phyloP scores from a whole-genome alignment of 257 asterid species.

The Nicotiana otophora region DNA sequence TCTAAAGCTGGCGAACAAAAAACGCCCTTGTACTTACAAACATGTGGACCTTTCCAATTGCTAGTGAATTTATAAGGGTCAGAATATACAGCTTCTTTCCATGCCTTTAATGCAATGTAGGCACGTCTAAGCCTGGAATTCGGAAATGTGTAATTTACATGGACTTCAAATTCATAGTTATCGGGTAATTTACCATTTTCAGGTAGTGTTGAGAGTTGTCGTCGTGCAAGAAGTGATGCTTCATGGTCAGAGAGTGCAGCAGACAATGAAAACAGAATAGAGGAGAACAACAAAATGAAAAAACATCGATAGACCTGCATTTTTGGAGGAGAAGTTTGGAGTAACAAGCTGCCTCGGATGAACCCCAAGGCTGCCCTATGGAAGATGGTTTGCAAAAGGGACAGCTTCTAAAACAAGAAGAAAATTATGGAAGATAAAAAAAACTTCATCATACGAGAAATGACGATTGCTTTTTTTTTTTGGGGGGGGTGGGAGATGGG shows the following conservation, averaged over 20 bases:
- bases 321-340: not conserved
- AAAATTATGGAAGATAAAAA: not conserved
- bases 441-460: not conserved
- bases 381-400: not conserved
- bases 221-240: slow-evolving; percentile 11
- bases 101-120: slow-evolving; percentile 30
- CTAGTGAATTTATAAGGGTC: slow-evolving; percentile 27
- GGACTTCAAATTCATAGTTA: not conserved
- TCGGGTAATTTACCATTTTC: slow-evolving; percentile 14
- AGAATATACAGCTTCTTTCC: slow-evolving; percentile 27
- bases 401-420: not conserved
- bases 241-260: slow-evolving; percentile 17
- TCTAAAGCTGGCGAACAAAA: slow-evolving; percentile 24
- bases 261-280: not conserved
- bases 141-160: not conserved
- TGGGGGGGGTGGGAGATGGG: not conserved
- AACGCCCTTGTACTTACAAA: slow-evolving; percentile 31
- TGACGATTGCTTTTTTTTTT: not conserved
- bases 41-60: slow-evolving; percentile 39
- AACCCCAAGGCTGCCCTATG: slow-evolving; percentile 6
- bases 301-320: not conserved
- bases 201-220: slow-evolving; percentile 20
- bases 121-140: slow-evolving; percentile 28
- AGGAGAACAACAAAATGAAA: slow-evolving; percentile 3
- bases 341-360: slow-evolving; percentile 8